Base-by-base conservation (phyloP, 2,329 filamentous ascomycete genomes). In the Pezicula neosporulosa region DNA sequence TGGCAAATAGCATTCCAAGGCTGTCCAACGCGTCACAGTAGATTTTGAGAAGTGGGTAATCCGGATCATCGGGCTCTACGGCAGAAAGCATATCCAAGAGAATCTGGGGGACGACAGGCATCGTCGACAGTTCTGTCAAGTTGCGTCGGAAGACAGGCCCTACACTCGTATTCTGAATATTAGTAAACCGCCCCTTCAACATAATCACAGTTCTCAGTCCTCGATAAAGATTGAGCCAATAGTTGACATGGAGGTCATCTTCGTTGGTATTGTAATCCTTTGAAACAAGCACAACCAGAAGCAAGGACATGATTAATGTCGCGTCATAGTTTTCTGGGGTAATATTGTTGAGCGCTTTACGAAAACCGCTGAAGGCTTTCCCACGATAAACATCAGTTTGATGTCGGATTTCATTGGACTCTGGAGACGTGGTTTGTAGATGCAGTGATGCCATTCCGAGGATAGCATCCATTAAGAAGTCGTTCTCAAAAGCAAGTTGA, bases 401-500 rank as follows among this genome's bases (percentile, higher is more conserved):
- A 27, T 52, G 53, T 33, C 44, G 47, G 45, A 50, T 27, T 18
- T 58, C 42, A 8, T 38, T 27, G 3, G 49, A 43, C 10, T 51
- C 37, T 21, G 61, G 58, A 15, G 54, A 46, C 7, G 61, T 30
- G n/a, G 49, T 24, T 43, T 62, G 59, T n/a, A 54, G 24, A 28
- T 66, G 63, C 9, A 62, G 51, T 8, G 63, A 64, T 15, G 64
- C 56, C 18, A 63, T 52, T 4, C 62, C 61, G 19, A 66, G 56
- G 24, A 65, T 60, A 3, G 50, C 60, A 30, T 63, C 59, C 42
- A 63, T 49, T 0, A 65, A 43, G 33, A 60, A 66, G 4, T 61
- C 58, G 38, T 63, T 54, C 27, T 63, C 60, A 24, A 66, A 64
- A 10, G 61, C 62, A 33, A 66, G 57, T 36, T 59, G 50, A n/a